Conservation (phyloP, 2,329 filamentous ascomycete genomes). For the Ploettnerulaceae sp. region DNA sequence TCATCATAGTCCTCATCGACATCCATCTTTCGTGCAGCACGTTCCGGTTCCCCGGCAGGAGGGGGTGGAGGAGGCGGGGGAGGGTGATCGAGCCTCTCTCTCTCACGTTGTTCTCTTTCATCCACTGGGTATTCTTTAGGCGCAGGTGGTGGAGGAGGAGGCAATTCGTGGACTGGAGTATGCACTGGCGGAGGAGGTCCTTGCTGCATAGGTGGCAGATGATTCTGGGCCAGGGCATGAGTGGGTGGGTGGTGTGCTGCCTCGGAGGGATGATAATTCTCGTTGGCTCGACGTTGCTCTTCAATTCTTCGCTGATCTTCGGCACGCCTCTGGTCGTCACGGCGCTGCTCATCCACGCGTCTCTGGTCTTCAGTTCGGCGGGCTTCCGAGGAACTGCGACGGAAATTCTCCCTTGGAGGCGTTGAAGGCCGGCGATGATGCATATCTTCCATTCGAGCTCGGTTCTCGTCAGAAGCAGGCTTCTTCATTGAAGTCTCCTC, state of each 20-base stretch:
- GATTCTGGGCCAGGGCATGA: slow-evolving; percentile 50
- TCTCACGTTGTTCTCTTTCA: slow-evolving; percentile 39
- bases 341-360: slow-evolving; percentile 58
- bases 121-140: slow-evolving; percentile 51
- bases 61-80: slow-evolving; percentile 41
- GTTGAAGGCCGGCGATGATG: slow-evolving; percentile 74
- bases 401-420: slow-evolving; percentile 63
- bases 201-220: slow-evolving; percentile 60
- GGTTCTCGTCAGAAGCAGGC: slow-evolving; percentile 79
- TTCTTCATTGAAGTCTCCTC: slow-evolving; percentile 72
- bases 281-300: slow-evolving; percentile 64
- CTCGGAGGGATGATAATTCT: slow-evolving; percentile 87
- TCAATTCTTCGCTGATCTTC: slow-evolving; percentile 58
- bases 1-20: slow-evolving; percentile 98
- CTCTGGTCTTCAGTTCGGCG: slow-evolving; percentile 60
- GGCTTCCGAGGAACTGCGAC: slow-evolving; percentile 71
- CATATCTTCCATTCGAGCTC: slow-evolving; percentile 80
- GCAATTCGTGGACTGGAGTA: slow-evolving; percentile 40
- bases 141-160: slow-evolving; percentile 39
- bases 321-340: slow-evolving; percentile 26
- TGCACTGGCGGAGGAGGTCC: slow-evolving; percentile 50
- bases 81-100: not conserved
- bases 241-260: slow-evolving; percentile 78
- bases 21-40: slow-evolving; percentile 89
- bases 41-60: slow-evolving; percentile 66